phyloP scores from a whole-genome alignment of 163 green algal genomes.

The Trebouxia gelatinosa region DNA sequence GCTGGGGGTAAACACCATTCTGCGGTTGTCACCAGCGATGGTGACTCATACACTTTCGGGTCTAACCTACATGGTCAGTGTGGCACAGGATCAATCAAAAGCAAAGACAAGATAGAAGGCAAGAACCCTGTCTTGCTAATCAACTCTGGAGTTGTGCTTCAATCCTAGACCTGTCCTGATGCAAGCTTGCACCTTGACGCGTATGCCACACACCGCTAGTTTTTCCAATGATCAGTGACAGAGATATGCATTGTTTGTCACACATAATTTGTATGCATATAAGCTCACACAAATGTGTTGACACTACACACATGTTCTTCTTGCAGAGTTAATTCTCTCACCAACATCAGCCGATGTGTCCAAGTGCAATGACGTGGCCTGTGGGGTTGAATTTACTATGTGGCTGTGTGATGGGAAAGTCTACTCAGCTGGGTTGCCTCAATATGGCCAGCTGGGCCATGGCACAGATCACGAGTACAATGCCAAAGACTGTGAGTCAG shows the following conservation, averaged over 20 bases:
- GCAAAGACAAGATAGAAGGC: conserved; percentile 44
- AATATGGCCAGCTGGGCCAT: conserved; percentile 94
- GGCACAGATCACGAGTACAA: conserved; percentile 93
- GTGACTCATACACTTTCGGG: conserved; percentile 73
- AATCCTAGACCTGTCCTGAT: too few species aligned
- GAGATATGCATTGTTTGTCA: too few species aligned
- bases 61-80: conserved; percentile 75
- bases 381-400: conserved; percentile 88
- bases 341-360: conserved; percentile 4
- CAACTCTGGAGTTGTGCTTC: too few species aligned
- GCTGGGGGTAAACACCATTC: conserved; percentile 73
- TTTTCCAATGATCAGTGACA: too few species aligned
- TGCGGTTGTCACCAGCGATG: conserved; percentile 64
- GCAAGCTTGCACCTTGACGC: too few species aligned
- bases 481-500: conserved; percentile 74
- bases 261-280: too few species aligned
- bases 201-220: too few species aligned
- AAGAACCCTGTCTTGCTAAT: too few species aligned
- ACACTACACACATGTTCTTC: too few species aligned
- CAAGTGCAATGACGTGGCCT: conserved; percentile 49
- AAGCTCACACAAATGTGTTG: too few species aligned
- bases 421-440: conserved; percentile 56
- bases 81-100: conserved; percentile 58
- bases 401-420: conserved; percentile 67
- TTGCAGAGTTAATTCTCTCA: conserved; percentile 32